phyloP scores from a whole-genome alignment of 1,139 yeast genomes.

The Yamadazyma atlantica region DNA sequence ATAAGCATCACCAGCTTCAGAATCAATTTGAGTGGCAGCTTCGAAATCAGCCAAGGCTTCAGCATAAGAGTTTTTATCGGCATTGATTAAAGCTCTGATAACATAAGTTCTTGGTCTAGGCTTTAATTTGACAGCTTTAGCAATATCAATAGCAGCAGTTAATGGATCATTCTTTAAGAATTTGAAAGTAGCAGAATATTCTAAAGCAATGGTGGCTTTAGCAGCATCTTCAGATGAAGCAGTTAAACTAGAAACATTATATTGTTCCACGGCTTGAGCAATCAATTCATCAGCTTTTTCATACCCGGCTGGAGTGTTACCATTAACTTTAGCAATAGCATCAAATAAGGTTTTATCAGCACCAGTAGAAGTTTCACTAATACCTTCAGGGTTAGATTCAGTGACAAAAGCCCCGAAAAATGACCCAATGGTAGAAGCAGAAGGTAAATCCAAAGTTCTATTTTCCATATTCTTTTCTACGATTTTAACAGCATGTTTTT shows the following conservation, averaged over 20 bases:
- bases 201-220: conserved; percentile 63
- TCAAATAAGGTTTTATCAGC: conserved; percentile 65
- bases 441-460: conserved; percentile 65
- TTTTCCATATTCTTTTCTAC: conserved; percentile 59
- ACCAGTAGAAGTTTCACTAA: conserved; percentile 47
- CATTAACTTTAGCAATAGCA: conserved; percentile 63
- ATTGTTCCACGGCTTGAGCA: conserved; percentile 64
- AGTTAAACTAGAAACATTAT: conserved; percentile 36
- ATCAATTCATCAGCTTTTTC: conserved; percentile 70
- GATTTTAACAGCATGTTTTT: conserved; percentile 67
- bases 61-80: conserved; percentile 69
- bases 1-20: conserved; percentile 76
- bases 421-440: conserved; percentile 81
- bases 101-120: conserved; percentile 86
- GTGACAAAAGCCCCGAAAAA: conserved; percentile 75
- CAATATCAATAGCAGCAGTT: conserved; percentile 59
- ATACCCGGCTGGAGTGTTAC: conserved; percentile 70
- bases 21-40: conserved; percentile 67
- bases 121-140: conserved; percentile 60
- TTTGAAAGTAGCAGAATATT: conserved; percentile 77
- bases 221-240: conserved; percentile 51
- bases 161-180: conserved; percentile 77
- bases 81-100: conserved; percentile 78
- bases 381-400: conserved; percentile 48
- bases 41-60: conserved; percentile 71